Conservation (phyloP, 2,329 filamentous ascomycete species). For the Pezicula carpinea region DNA sequence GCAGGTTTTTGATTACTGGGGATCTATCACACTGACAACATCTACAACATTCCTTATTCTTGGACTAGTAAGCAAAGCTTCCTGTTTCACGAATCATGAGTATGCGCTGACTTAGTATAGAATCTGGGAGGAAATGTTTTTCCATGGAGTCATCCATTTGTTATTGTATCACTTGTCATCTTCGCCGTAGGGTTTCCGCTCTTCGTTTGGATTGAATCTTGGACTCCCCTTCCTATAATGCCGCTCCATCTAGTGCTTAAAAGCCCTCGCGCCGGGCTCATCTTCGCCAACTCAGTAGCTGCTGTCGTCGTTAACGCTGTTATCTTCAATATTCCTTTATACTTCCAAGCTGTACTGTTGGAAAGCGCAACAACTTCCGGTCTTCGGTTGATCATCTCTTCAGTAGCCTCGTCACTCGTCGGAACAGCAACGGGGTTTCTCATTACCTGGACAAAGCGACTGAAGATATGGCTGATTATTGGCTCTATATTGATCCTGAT, state of each 20-base stretch:
- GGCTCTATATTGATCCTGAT: slow-evolving; percentile 44
- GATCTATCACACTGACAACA: slow-evolving; percentile 47
- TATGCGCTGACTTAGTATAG: slow-evolving; percentile 24
- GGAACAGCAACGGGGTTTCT: slow-evolving; percentile 58
- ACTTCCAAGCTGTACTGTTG: slow-evolving; percentile 71
- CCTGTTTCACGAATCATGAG: not conserved
- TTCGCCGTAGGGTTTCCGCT: slow-evolving; percentile 43
- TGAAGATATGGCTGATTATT: slow-evolving; percentile 54
- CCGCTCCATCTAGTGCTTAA: slow-evolving; percentile 47
- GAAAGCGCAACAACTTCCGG: slow-evolving; percentile 66
- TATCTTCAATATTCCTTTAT: slow-evolving; percentile 63
- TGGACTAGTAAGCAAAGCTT: slow-evolving; percentile 41
- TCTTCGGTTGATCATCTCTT: slow-evolving; percentile 64
- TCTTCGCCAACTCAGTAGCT: slow-evolving; percentile 50
- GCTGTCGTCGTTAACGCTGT: slow-evolving; percentile 50
- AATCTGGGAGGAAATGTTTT: slow-evolving; percentile 60
- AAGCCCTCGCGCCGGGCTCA: slow-evolving; percentile 51
- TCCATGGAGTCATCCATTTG: slow-evolving; percentile 57
- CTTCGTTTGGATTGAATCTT: slow-evolving; percentile 49
- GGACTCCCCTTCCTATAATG: slow-evolving; percentile 52
- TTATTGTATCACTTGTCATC: slow-evolving; percentile 45
- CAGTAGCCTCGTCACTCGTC: slow-evolving; percentile 47
- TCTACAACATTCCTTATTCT: slow-evolving; percentile 53
- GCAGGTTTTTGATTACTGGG: slow-evolving; percentile 51
- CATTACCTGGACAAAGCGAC: slow-evolving; percentile 52